phyloP scores from a whole-genome alignment of 305 asterid species.

The Fraxinus velutina region DNA sequence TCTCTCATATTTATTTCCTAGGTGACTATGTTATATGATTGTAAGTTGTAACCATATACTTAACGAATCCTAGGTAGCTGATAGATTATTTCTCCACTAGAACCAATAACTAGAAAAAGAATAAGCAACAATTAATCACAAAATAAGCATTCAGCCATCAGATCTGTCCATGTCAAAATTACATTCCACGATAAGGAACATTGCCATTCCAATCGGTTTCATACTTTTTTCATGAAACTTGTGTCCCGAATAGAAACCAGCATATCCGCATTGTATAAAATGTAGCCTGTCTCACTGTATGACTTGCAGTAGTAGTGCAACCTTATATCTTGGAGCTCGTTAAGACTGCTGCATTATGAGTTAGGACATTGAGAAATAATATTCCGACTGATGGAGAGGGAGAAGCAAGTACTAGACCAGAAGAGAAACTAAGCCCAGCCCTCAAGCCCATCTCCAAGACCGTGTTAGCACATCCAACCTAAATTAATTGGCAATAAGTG shows the following conservation, averaged over 20 bases:
- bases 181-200: background rate
- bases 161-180: background rate
- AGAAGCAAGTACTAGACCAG: background rate
- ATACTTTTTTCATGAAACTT: background rate
- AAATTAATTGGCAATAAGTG: background rate
- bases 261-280: background rate
- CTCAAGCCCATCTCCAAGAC: background rate
- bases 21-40: background rate
- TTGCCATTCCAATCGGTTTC: background rate
- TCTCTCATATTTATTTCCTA: background rate
- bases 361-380: background rate
- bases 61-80: background rate
- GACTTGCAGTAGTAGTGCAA: background rate
- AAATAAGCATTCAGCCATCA: conserved; percentile 3
- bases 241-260: background rate
- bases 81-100: background rate
- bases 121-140: background rate
- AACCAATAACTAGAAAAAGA: background rate
- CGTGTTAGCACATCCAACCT: background rate
- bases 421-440: background rate
- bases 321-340: background rate
- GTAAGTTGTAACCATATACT: background rate
- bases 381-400: background rate
- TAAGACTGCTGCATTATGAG: background rate
- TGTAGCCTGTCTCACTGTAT: background rate